Evolutionary conservation across 73 alveolate species (phyloP).

Genomic region (Durusdinium trenchii): DNA sequence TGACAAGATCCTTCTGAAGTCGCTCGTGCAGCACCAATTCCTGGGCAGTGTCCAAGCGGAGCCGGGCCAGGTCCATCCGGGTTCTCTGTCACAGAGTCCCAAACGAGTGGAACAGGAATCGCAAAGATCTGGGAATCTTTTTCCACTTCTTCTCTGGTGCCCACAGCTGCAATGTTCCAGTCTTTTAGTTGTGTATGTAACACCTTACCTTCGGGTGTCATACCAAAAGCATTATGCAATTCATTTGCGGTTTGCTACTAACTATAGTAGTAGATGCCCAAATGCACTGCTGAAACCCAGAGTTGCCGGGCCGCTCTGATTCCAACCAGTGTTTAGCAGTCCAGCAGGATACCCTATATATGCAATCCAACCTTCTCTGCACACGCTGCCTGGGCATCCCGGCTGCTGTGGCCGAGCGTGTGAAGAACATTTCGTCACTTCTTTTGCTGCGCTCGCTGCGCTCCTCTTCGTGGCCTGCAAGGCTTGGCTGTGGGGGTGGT

Average conservation of each 20-base stretch:
- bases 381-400: neutral
- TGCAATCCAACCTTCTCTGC: neutral
- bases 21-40: slow-evolving; percentile 86
- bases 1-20: slow-evolving; percentile 71
- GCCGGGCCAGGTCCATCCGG: neutral
- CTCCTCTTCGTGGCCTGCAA: neutral
- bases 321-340: neutral
- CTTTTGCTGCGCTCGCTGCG: neutral
- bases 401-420: slow-evolving; percentile 81
- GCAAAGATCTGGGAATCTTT: neutral
- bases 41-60: too few species aligned
- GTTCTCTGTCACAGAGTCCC: neutral
- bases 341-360: neutral
- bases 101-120: neutral
- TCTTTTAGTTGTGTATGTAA: too few species aligned
- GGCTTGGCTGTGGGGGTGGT: neutral
- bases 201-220: too few species aligned
- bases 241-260: neutral
- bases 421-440: slow-evolving; percentile 74
- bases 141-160: too few species aligned
- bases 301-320: neutral
- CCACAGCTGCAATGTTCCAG: too few species aligned
- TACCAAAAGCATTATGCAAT: too few species aligned
- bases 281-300: neutral
- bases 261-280: too few species aligned